These are phyloP conservation scores for Populus deltoides DNA, from an alignment of 345 rosid genomes.

Conservation along the genomic window DNA sequence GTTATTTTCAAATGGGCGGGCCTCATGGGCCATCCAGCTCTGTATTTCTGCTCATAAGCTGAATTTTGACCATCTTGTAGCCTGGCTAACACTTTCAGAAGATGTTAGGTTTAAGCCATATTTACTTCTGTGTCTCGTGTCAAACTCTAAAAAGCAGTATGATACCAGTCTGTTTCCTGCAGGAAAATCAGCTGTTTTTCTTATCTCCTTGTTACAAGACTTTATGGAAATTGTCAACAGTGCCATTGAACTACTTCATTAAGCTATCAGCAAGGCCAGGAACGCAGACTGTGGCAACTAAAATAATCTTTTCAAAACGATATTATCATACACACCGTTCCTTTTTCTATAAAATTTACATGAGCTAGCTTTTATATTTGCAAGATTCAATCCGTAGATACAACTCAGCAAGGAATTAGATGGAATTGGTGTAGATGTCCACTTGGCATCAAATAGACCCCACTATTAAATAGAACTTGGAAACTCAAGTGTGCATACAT, in stretches of 20 bases:
- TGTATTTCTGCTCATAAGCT: too few species aligned
- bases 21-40: too few species aligned
- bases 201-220: too few species aligned
- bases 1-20: too few species aligned
- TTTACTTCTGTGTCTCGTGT: too few species aligned
- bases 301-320: background rate
- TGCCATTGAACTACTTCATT: too few species aligned
- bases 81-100: too few species aligned
- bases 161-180: background rate
- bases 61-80: too few species aligned
- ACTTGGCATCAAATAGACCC: conserved; percentile 6
- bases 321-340: conserved; percentile 23
- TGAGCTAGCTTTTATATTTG: background rate
- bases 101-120: too few species aligned
- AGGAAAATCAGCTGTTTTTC: background rate
- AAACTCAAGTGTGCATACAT: background rate
- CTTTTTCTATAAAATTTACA: conserved; percentile 25
- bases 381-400: conserved; percentile 13
- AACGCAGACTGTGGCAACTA: background rate
- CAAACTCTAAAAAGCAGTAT: too few species aligned
- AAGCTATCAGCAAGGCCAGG: too few species aligned
- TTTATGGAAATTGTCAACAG: too few species aligned
- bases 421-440: background rate
- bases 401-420: conserved; percentile 16
- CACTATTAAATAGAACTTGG: background rate